Base-by-base conservation (phyloP, 2,329 filamentous ascomycete species). In the Hymenotorrendiella dingleyae region DNA sequence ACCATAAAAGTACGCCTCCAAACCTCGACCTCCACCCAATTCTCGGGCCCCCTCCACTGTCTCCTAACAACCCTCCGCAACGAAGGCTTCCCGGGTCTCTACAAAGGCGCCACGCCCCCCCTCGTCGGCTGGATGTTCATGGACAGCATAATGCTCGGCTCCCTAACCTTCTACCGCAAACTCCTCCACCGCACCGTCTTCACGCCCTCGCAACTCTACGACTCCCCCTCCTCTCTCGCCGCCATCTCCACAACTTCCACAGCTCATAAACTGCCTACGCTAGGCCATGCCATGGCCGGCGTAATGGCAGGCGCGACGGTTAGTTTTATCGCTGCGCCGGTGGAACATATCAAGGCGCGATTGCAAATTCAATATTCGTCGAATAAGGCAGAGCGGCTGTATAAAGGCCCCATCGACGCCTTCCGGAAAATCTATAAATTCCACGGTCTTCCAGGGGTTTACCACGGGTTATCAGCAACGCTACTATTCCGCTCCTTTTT, bases 71-170 rank as follows among this genome's bases (percentile, higher is more conserved):
- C 93, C 8, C 53, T 97, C 21, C 79, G 84, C 47, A 84, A 89
- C 61, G 93, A 98, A 65, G 91, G 91, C 36, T 67, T 94, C 35
- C 67, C 74, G 38, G 93, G 88, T 3, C 71, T 98, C 30, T 98
- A 97, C 74, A 98, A 97, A 69, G 90, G 91, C 57, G 89, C 89
- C 9, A 87, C 86, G 21, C 91, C 91, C 43, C 93, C 93, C 40
- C 72, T 97, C 36, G 80, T 96, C 39, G 93, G 93, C 56, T 97
- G 93, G 93, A 95, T 97, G 85, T 87, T 94, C 59, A 97, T 97
- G 91, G 93, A 98, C 69, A 76, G 70, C 30, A 63, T 82, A 46
- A 95, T 97, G 90, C 76, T 97, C 24, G 93, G 93, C 30, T 94
- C 86, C 14, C 71, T 98, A 53, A 94, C 86, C 19, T 76, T 94